A percentile compares a stretch with the other conserved stretches of the same genome.
Evolutionary conservation across 352 stramenopile genomes (phyloP).

Genomic region (Blastocystis sp.): DNA sequence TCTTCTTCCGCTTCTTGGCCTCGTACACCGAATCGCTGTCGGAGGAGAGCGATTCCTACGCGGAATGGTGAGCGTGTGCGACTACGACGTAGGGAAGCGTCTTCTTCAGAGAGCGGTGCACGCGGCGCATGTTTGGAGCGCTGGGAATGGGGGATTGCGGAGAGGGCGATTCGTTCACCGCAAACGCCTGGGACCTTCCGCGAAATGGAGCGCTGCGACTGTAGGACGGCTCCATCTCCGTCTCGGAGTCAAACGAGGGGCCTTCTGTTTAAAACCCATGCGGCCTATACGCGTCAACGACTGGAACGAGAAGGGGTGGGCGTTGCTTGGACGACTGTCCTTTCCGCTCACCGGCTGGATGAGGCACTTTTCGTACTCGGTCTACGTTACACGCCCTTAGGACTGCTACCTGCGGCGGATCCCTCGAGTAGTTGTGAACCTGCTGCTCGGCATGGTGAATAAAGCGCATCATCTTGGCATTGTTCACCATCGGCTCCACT

Average conservation of each 20-base stretch:
- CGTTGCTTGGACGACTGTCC: neutral
- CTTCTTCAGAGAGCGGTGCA: constrained; percentile 15
- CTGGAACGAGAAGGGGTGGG: neutral
- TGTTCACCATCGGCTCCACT: neutral
- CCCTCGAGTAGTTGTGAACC: constrained; percentile 11
- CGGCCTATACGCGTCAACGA: neutral
- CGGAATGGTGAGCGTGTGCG: neutral
- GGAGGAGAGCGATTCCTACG: constrained; percentile 26
- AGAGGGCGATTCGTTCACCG: neutral
- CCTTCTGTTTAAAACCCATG: neutral
- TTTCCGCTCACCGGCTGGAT: constrained; percentile 50
- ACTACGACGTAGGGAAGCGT: neutral
- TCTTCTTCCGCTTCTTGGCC: constrained; percentile 22
- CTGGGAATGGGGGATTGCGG: neutral
- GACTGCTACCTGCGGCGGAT: constrained; percentile 18
- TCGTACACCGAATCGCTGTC: neutral
- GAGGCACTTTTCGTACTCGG: constrained; percentile 57
- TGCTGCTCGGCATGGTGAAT: constrained; percentile 59
- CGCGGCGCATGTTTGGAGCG: neutral
- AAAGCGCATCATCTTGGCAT: constrained; percentile 48
- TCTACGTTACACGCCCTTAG: neutral
- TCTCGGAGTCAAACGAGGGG: neutral
- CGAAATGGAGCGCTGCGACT: neutral
- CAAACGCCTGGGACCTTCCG: constrained; percentile 31
- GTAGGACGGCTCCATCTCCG: neutral